A percentile compares a stretch with the other conserved stretches of the same genome.
Evolutionary conservation across 1,139 yeast genomes (phyloP).

Genomic region (Meyerozyma sp.): DNA sequence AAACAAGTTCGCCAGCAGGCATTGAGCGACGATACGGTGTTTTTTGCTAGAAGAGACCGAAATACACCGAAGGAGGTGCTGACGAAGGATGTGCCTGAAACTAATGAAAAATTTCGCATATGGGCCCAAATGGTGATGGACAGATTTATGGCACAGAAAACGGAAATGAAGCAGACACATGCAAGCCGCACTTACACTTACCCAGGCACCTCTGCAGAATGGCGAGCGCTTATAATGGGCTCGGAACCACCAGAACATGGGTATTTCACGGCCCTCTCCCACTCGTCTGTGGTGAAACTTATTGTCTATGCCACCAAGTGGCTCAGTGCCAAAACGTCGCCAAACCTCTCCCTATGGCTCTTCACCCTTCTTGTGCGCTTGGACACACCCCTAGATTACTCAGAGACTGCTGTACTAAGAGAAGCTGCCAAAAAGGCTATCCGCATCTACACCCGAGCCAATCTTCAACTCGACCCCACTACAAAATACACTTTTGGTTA

Average conservation of each 20-base stretch:
- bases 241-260: conserved; percentile 24
- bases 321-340: conserved; percentile 28
- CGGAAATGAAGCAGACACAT: conserved; percentile 2
- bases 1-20: conserved; percentile 28
- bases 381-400: conserved; percentile 28
- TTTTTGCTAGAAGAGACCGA: conserved; percentile 8
- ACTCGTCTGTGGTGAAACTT: conserved; percentile 29
- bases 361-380: conserved; percentile 30
- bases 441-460: conserved; percentile 14
- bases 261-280: conserved; percentile 21
- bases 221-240: conserved; percentile 28
- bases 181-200: not conserved
- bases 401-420: conserved; percentile 31
- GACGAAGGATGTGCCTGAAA: not conserved
- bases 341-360: conserved; percentile 34
- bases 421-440: conserved; percentile 38
- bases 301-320: conserved; percentile 33
- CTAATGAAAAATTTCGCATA: not conserved
- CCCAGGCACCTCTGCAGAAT: conserved; percentile 24
- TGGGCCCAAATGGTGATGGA: conserved; percentile 2
- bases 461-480: conserved; percentile 3
- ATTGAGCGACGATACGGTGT: conserved; percentile 14
- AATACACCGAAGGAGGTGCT: too few relatives aligned
- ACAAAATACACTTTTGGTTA: conserved; percentile 25
- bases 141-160: conserved; percentile 7